Evolutionary conservation across 805 yeast genomes (phyloP), one percentile per base, ranked within the genome.

Genomic region (Myxozyma nipponensis): DNA sequence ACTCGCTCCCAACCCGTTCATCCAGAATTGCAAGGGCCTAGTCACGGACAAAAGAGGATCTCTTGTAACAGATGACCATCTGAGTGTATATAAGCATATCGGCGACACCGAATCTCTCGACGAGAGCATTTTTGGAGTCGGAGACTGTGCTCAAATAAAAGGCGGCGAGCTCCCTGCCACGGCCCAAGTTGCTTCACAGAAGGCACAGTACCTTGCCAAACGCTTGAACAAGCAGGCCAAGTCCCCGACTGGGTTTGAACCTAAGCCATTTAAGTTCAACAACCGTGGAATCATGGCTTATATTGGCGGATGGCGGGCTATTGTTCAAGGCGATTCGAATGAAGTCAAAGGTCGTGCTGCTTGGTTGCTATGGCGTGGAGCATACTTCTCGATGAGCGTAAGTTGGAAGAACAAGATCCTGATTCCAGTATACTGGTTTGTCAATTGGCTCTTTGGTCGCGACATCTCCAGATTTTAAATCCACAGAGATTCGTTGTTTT

Each of bases 211-310:
- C 60, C 65, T 82, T 36, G 86, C 82, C 49, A 76, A 75, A 60
- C 80, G 80, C 64, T 68, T 82, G 36, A 73, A 78, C 44, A 74
- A 74, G 49, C 63, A 80, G 35, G 79, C 81, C 7, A 70, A 69
- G 50, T 65, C 75, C 7, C 69, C 72, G 17, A 68, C 69, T 36
- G 69, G 71, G 46, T 77, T 72, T 24, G 72, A 75, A 32, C 71
- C 71, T 56, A 73, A 74, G 57, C 84, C 86, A 13, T 82, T 82
- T 72, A 70, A 66, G 51, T 82, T 81, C 67, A 74, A 72, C 43
- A 85, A 82, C 63, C 67, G 81, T 55, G 87, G 87, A 7, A 78
- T 84, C 5, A 69, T 82, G 62, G 86, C 86, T 1, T 82, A 82
- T 57, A 75, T 82, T 48, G 84, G 86, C 55, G 56, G 57, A 28